phyloP scores from a whole-genome alignment of 306 rosid species.

The Cucumis cinereus region DNA sequence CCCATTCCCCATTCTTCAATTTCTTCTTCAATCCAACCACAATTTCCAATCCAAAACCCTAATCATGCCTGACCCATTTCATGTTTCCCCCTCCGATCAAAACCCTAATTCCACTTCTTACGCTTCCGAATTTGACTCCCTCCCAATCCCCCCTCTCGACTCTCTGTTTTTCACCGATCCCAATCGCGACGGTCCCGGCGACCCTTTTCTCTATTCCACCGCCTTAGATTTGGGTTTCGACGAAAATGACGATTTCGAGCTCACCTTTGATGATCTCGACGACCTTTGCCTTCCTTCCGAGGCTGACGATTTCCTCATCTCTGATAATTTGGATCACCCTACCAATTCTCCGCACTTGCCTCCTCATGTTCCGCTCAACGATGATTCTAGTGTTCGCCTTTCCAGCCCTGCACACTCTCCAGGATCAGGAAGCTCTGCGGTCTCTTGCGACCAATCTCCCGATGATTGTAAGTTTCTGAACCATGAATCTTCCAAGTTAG shows the following conservation, averaged over 20 bases:
- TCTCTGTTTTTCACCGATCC: slow-evolving; percentile 24
- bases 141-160: slow-evolving; percentile 53
- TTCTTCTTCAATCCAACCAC: background rate
- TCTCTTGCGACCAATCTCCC: background rate
- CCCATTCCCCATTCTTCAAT: background rate
- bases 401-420: slow-evolving; percentile 18
- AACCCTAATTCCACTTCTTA: slow-evolving; percentile 15
- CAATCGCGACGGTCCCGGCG: background rate
- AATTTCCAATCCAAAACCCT: slow-evolving; percentile 4
- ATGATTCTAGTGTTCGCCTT: slow-evolving; percentile 6
- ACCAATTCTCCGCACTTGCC: background rate
- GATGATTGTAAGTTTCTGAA: background rate
- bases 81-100: slow-evolving; percentile 6
- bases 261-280: slow-evolving; percentile 64
- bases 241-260: slow-evolving; percentile 36
- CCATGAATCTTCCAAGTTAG: slow-evolving; percentile 16
- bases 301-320: slow-evolving; percentile 39
- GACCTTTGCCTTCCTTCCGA: slow-evolving; percentile 40
- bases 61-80: slow-evolving; percentile 28
- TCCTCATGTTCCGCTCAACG: background rate
- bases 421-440: slow-evolving; percentile 17
- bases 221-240: slow-evolving; percentile 29
- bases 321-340: slow-evolving; percentile 22
- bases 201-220: slow-evolving; percentile 31
- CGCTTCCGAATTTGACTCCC: slow-evolving; percentile 24